phyloP scores from a whole-genome alignment of 208 protist species.

The Naegleria lovaniensis region DNA sequence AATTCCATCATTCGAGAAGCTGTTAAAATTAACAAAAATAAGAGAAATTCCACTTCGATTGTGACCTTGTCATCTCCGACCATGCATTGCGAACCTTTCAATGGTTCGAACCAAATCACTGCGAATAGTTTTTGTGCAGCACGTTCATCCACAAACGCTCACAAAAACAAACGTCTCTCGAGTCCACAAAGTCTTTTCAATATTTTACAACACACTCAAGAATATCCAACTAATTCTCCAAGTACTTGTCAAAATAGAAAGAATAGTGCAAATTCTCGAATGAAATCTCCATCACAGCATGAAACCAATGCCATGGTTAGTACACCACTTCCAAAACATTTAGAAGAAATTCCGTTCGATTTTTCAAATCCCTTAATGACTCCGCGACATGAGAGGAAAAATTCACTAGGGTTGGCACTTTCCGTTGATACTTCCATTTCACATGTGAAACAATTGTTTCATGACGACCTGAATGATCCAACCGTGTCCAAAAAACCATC shows the following conservation, averaged over 20 bases:
- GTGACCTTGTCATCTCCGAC: too few species aligned
- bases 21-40: not conserved
- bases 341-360: not conserved
- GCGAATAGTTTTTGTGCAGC: too few species aligned
- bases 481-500: too few species aligned
- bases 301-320: too few species aligned
- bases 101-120: too few species aligned
- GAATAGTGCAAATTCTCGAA: too few species aligned
- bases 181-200: too few species aligned
- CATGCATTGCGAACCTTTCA: too few species aligned
- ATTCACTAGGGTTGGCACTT: not conserved
- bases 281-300: not conserved
- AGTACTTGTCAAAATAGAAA: too few species aligned
- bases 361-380: not conserved
- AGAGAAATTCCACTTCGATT: not conserved
- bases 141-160: too few species aligned
- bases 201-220: too few species aligned
- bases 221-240: not conserved
- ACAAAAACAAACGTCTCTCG: too few species aligned
- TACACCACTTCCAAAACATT: not conserved
- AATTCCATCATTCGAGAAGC: not conserved
- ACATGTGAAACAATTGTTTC: not conserved
- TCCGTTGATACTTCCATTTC: not conserved
- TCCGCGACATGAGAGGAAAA: not conserved
- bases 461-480: not conserved